Conservation (phyloP, 2,329 filamentous ascomycete genomes). For the Alternaria tenuissima region DNA sequence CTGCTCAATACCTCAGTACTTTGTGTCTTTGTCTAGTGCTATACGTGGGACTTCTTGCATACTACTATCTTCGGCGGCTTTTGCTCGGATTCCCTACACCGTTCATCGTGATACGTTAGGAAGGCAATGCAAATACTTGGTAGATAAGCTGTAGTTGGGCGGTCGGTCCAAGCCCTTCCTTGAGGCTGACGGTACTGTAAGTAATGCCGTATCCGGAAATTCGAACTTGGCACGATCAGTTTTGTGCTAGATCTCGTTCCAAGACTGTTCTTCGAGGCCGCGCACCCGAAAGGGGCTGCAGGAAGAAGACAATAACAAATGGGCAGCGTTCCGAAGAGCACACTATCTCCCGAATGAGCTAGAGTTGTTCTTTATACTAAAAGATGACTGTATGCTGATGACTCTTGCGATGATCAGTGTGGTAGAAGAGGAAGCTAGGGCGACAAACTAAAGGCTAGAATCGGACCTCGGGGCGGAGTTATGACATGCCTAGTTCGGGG, state of each 20-base stretch:
- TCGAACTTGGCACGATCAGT: neutral
- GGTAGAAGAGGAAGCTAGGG: neutral
- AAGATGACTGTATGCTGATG: neutral
- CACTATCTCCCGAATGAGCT: neutral
- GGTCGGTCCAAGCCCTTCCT: neutral
- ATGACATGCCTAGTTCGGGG: neutral
- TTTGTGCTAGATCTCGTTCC: neutral
- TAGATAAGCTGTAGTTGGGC: neutral
- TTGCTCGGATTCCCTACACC: neutral
- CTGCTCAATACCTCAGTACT: neutral
- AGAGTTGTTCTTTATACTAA: neutral
- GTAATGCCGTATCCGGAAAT: neutral
- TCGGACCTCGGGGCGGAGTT: neutral
- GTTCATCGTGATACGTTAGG: neutral
- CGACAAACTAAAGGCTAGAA: neutral
- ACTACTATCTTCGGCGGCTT: neutral
- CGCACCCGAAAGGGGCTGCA: neutral
- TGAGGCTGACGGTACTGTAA: neutral
- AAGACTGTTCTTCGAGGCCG: neutral
- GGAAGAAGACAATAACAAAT: neutral
- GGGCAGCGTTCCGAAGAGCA: neutral
- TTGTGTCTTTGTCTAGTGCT: neutral
- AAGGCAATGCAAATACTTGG: neutral
- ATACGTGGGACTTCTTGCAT: neutral
- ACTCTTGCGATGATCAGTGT: neutral